phyloP scores from a whole-genome alignment of 1,284 basidiomycete species.

The Ganoderma sp. region DNA sequence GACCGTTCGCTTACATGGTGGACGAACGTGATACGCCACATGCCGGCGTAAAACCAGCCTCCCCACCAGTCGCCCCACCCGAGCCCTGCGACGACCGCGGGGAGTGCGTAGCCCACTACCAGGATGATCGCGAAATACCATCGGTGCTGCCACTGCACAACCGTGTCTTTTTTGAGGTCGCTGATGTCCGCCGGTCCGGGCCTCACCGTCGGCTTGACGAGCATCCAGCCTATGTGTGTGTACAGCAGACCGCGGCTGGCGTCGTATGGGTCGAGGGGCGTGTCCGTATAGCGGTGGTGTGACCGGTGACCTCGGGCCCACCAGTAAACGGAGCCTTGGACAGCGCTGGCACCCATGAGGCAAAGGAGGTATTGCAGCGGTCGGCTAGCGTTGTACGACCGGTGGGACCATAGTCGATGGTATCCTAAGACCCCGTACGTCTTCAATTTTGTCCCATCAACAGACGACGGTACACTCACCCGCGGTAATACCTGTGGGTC shows the following conservation, averaged over 20 bases:
- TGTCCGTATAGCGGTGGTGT: conserved; percentile 91
- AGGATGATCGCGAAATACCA: conserved; percentile 58
- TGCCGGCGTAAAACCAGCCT: conserved; percentile 82
- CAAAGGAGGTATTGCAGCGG: conserved; percentile 80
- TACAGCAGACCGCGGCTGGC: conserved; percentile 82
- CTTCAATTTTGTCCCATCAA: neutral
- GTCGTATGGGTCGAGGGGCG: conserved; percentile 89
- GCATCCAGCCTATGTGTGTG: conserved; percentile 91
- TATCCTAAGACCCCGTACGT: conserved; percentile 60
- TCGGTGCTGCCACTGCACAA: conserved; percentile 86
- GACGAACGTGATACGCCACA: conserved; percentile 66
- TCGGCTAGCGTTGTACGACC: conserved; percentile 82
- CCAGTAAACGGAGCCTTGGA: conserved; percentile 91
- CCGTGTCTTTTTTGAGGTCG: conserved; percentile 76
- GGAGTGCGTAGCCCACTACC: conserved; percentile 73
- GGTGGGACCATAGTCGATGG: conserved; percentile 91
- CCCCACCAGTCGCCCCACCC: conserved; percentile 86
- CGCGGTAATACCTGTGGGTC: conserved; percentile 38
- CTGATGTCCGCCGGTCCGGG: conserved; percentile 82
- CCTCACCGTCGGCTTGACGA: conserved; percentile 79
- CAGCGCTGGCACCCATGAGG: conserved; percentile 82
- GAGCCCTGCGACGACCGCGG: conserved; percentile 76
- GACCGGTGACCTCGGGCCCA: conserved; percentile 92
- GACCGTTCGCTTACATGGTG: conserved; percentile 71
- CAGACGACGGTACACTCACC: conserved; percentile 17